A percentile compares a stretch with the other conserved stretches of the same genome.
Evolutionary conservation across 2,329 filamentous ascomycete species (phyloP).

Genomic region (Apiospora arundinis): DNA sequence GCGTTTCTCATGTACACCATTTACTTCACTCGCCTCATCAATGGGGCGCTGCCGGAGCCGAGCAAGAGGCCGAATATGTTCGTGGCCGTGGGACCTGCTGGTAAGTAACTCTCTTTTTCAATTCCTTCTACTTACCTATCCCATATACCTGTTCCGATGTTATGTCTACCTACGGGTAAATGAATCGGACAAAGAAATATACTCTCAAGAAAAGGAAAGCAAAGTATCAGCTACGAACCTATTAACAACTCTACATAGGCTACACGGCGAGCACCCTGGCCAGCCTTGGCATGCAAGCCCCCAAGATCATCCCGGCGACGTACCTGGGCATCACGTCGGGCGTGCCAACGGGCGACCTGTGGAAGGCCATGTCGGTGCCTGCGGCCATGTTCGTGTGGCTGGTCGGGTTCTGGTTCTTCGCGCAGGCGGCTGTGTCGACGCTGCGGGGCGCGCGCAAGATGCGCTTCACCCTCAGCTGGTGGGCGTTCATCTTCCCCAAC

Average conservation of each 20-base stretch:
- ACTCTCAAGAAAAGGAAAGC: too few relatives aligned
- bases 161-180: too few relatives aligned
- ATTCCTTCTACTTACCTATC: neutral
- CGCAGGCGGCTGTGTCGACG: slow-evolving; percentile 43
- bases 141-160: too few relatives aligned
- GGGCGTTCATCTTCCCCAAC: slow-evolving; percentile 64
- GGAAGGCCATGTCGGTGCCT: slow-evolving; percentile 50
- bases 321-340: slow-evolving; percentile 28
- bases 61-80: slow-evolving; percentile 57
- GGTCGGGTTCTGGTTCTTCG: slow-evolving; percentile 58
- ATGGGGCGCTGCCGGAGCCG: slow-evolving; percentile 51
- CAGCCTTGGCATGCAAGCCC: slow-evolving; percentile 46
- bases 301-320: slow-evolving; percentile 1
- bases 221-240: too few relatives aligned
- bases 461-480: slow-evolving; percentile 54
- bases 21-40: slow-evolving; percentile 56
- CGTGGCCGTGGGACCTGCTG: slow-evolving; percentile 56
- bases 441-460: slow-evolving; percentile 45
- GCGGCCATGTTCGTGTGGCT: slow-evolving; percentile 56
- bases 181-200: too few relatives aligned
- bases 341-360: slow-evolving; percentile 37
- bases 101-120: neutral
- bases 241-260: slow-evolving; percentile 31
- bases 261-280: slow-evolving; percentile 53
- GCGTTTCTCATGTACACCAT: slow-evolving; percentile 57